Conservation (phyloP, 2,329 filamentous ascomycete species). For the Nothophaeocryptopus gaeumannii region DNA sequence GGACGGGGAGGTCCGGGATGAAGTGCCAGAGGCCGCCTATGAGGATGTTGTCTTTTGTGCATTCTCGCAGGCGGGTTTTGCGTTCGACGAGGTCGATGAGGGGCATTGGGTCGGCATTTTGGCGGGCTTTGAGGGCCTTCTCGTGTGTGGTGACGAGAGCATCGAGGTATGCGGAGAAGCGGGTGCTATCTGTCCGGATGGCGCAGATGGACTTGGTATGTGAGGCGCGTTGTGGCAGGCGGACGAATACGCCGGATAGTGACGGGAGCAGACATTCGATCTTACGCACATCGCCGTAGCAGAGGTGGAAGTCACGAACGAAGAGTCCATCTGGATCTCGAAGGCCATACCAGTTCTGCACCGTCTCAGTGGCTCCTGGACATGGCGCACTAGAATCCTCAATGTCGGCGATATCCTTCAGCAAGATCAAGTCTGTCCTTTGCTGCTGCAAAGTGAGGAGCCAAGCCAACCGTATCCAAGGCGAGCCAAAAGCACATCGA, state of each 20-base stretch:
- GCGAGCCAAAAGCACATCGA: constrained; percentile 74
- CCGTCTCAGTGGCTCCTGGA: constrained; percentile 54
- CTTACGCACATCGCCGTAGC: constrained; percentile 68
- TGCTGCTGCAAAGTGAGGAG: constrained; percentile 71
- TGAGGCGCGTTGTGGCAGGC: constrained; percentile 45
- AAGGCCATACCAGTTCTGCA: constrained; percentile 73
- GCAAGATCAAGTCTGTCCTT: constrained; percentile 62
- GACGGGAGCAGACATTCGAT: constrained; percentile 72
- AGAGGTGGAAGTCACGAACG: constrained; percentile 71
- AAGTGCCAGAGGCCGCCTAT: constrained; percentile 70
- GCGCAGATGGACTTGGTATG: constrained; percentile 61
- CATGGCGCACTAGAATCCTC: constrained; percentile 56
- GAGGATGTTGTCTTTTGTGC: constrained; percentile 61
- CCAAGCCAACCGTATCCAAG: constrained; percentile 84
- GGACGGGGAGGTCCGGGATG: constrained; percentile 66
- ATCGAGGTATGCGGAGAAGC: constrained; percentile 58
- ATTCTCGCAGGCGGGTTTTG: constrained; percentile 60
- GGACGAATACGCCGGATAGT: constrained; percentile 63
- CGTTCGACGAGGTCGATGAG: constrained; percentile 64
- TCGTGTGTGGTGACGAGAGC: constrained; percentile 55
- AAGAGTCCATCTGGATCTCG: constrained; percentile 65
- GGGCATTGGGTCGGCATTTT: constrained; percentile 54
- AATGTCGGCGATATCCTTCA: constrained; percentile 67
- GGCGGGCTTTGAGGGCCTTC: constrained; percentile 36
- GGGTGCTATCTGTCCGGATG: constrained; percentile 60